Conservation (phyloP, 2,329 filamentous ascomycete species). For the Epichloe baconii region DNA sequence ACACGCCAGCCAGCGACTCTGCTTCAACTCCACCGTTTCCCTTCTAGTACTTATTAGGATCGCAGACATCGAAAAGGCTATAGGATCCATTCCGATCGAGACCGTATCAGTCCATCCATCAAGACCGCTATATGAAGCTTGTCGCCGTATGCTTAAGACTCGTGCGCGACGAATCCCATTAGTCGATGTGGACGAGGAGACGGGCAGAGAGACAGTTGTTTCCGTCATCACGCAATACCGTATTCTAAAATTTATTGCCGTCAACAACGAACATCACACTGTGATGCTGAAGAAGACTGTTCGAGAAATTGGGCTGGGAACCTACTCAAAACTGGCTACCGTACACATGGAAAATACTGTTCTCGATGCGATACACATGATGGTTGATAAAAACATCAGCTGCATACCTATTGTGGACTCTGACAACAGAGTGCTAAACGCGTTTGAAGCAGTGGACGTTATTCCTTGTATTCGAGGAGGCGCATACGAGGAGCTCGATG, state of each 20-base stretch:
- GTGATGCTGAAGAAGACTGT: conserved; percentile 80
- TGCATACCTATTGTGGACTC: conserved; percentile 86
- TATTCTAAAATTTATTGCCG: conserved; percentile 95
- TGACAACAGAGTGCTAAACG: conserved; percentile 69
- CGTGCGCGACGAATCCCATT: conserved; percentile 87
- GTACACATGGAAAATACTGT: conserved; percentile 83
- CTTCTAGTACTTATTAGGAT: conserved; percentile 8
- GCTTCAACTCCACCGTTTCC: not conserved
- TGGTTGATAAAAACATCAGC: conserved; percentile 88
- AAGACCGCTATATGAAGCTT: conserved; percentile 85
- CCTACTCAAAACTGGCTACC: conserved; percentile 68
- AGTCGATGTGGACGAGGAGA: conserved; percentile 89
- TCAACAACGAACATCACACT: conserved; percentile 78
- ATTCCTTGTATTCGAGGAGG: conserved; percentile 92
- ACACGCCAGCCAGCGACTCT: not conserved
- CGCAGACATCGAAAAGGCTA: conserved; percentile 84
- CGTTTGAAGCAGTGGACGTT: conserved; percentile 96
- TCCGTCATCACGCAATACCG: conserved; percentile 97
- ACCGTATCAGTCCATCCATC: conserved; percentile 93
- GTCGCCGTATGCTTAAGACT: conserved; percentile 84
- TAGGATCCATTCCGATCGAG: conserved; percentile 82
- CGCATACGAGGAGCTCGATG: conserved; percentile 77
- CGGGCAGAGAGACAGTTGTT: conserved; percentile 79
- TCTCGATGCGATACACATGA: conserved; percentile 83
- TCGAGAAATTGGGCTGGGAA: conserved; percentile 71